Evolutionary conservation across 441 rosid genomes (phyloP).

Genomic region (Populus hybrid): DNA sequence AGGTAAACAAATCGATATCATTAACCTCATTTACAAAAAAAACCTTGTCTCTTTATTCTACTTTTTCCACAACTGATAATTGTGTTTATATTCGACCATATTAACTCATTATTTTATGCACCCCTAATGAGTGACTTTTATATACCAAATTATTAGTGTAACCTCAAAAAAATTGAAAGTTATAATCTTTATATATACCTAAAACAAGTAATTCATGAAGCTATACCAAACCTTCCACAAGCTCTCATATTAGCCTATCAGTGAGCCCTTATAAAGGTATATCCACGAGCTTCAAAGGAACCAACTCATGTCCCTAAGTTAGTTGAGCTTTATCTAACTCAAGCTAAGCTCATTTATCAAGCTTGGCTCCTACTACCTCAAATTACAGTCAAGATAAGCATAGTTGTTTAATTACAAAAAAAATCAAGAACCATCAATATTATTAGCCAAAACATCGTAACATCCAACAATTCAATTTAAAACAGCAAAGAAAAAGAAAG

Average conservation of each 20-base stretch:
- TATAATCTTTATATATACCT: background rate
- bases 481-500: too few relatives aligned
- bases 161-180: background rate
- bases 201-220: background rate
- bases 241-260: background rate
- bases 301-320: background rate
- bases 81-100: background rate
- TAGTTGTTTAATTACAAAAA: too few relatives aligned
- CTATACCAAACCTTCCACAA: background rate
- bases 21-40: background rate
- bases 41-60: background rate
- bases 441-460: too few relatives aligned
- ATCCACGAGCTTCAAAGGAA: background rate
- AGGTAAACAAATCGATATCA: background rate
- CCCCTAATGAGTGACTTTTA: background rate
- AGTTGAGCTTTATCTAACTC: background rate
- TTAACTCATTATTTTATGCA: background rate
- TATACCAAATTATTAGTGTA: background rate
- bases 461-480: too few relatives aligned
- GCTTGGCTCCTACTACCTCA: background rate
- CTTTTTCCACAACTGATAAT: background rate
- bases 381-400: too few relatives aligned
- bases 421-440: too few relatives aligned
- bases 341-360: background rate
- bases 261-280: background rate